Conservation (phyloP, 176 grass and related monocot genomes). For the Hyparrhenia diplandra region DNA sequence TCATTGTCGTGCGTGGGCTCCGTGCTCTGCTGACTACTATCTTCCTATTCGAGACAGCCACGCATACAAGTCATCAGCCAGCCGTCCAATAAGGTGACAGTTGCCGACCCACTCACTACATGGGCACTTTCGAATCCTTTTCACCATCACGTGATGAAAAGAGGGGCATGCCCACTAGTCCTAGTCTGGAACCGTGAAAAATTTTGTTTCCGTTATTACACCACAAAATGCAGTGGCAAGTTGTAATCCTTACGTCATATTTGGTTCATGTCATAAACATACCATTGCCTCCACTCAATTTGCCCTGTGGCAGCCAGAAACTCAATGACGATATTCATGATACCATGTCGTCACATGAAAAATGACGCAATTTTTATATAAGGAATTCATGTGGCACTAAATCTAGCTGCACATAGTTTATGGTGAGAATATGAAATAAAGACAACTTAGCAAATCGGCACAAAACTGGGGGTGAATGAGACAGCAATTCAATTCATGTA, state of each 20-base stretch:
- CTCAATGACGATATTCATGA: neutral
- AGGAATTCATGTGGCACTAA: neutral
- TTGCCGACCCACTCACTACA: slow-evolving; percentile 11
- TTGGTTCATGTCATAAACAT: neutral
- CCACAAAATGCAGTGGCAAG: neutral
- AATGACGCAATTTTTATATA: neutral
- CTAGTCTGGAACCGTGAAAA: neutral
- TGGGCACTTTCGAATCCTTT: slow-evolving; percentile 9
- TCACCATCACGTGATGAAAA: slow-evolving; percentile 17
- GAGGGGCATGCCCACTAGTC: neutral
- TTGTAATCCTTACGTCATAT: neutral
- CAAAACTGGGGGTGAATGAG: neutral
- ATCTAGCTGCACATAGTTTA: neutral
- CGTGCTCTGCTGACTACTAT: no score
- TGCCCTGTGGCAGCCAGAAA: neutral
- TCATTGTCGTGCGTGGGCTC: slow-evolving; percentile 18
- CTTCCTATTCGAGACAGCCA: no score
- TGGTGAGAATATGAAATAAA: neutral
- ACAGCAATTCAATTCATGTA: neutral
- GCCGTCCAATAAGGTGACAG: neutral
- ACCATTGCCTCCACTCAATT: neutral
- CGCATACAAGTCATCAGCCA: neutral
- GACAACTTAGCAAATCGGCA: neutral
- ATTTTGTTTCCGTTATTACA: neutral
- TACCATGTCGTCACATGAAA: neutral